Percentiles rank a stretch among this genome's conserved stretches.
Evolutionary conservation across 345 rosid species (phyloP).

Genomic region (Populus davidiana): DNA sequence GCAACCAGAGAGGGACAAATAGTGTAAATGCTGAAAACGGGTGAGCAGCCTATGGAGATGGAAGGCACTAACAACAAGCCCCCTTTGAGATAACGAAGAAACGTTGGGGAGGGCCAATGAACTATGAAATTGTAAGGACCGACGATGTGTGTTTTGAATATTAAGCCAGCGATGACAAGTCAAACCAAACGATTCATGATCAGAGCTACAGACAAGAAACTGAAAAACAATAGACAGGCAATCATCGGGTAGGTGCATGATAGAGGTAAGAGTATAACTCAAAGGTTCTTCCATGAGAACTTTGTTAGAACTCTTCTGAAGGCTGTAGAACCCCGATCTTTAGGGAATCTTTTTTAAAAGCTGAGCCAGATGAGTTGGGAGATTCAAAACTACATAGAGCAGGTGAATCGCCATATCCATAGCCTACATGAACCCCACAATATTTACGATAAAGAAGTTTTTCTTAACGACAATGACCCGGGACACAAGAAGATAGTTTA

Average conservation of each 20-base stretch:
- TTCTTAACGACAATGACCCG: conserved; percentile 44
- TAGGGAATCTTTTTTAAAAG: conserved; percentile 44
- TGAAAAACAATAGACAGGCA: conserved; percentile 60
- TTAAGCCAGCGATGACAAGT: conserved; percentile 68
- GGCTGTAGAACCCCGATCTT: conserved; percentile 58
- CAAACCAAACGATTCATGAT: conserved; percentile 69
- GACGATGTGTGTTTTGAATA: conserved; percentile 52
- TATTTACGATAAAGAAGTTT: conserved; percentile 63
- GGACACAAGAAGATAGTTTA: conserved; percentile 44
- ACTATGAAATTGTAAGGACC: conserved; percentile 54
- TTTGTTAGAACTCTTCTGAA: conserved; percentile 39
- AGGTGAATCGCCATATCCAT: conserved; percentile 49
- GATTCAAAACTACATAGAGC: conserved; percentile 57
- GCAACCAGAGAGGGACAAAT: conserved; percentile 67
- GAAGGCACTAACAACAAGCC: conserved; percentile 29
- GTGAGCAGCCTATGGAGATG: conserved; percentile 56
- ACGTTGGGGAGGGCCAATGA: conserved; percentile 33
- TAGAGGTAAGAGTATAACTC: conserved; percentile 30
- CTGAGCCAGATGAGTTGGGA: conserved; percentile 35
- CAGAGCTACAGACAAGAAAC: conserved; percentile 40
- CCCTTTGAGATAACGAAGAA: conserved; percentile 35
- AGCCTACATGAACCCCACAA: conserved; percentile 57
- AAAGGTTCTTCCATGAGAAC: conserved; percentile 44
- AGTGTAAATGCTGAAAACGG: conserved; percentile 58
- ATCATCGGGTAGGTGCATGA: conserved; percentile 68